These are phyloP conservation scores for Puccinia coronata DNA, from an alignment of 1,284 basidiomycete species.

Conservation along the genomic window DNA sequence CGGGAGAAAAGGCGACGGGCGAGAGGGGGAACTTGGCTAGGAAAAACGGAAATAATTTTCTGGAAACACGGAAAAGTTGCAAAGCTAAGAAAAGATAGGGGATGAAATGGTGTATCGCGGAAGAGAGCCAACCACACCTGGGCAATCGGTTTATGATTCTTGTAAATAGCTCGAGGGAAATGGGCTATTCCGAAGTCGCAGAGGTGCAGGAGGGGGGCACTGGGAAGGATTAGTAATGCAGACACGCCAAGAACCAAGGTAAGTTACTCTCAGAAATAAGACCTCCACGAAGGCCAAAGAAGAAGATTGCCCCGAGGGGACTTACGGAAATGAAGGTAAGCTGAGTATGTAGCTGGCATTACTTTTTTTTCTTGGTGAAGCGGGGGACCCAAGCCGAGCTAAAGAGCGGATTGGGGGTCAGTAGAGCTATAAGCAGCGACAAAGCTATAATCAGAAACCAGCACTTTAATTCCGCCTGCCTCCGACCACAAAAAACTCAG, in stretches of 20 bases:
- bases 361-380: conserved; percentile 23
- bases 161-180: conserved; percentile 27
- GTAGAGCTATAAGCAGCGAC: conserved; percentile 24
- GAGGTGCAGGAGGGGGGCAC: conserved; percentile 1
- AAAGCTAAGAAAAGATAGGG: conserved; percentile 38
- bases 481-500: conserved; percentile 19
- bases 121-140: conserved; percentile 7
- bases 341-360: conserved; percentile 34
- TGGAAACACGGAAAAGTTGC: conserved; percentile 25
- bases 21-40: background rate
- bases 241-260: conserved; percentile 14
- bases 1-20: conserved; percentile 29
- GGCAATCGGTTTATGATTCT: conserved; percentile 36
- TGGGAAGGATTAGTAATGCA: conserved; percentile 18
- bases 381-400: conserved; percentile 39
- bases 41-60: conserved; percentile 30
- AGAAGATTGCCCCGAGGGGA: conserved; percentile 46
- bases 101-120: conserved; percentile 18
- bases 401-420: conserved; percentile 38
- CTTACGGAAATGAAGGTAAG: conserved; percentile 34
- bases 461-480: conserved; percentile 42
- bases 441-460: conserved; percentile 29
- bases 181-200: conserved; percentile 13
- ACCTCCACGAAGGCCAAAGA: conserved; percentile 8
- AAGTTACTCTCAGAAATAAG: conserved; percentile 7